A percentile compares a stretch with the other conserved stretches of the same genome.
phyloP scores from a whole-genome alignment of 2,329 filamentous ascomycete species.

The Arthroderma sp. region DNA sequence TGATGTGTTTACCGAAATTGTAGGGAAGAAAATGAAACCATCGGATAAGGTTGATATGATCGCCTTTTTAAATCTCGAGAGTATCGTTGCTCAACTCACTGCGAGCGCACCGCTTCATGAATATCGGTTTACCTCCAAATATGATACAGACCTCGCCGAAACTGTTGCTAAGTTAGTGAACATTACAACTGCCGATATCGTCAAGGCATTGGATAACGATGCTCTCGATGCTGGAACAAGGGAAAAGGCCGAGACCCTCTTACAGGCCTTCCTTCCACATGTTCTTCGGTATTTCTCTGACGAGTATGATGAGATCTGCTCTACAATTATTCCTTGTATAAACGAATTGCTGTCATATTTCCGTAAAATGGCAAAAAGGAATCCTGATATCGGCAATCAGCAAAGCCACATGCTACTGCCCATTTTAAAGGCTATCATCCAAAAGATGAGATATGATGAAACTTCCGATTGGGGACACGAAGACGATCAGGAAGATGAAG shows the following conservation, averaged over 20 bases:
- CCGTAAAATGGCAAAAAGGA: constrained; percentile 57
- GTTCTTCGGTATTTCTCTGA: constrained; percentile 91
- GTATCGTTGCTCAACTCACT: constrained; percentile 75
- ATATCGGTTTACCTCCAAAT: constrained; percentile 65
- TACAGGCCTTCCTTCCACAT: constrained; percentile 73
- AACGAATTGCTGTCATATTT: constrained; percentile 87
- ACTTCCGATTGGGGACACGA: constrained; percentile 87
- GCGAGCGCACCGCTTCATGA: constrained; percentile 68
- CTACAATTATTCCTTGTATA: constrained; percentile 82
- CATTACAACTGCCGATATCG: constrained; percentile 72
- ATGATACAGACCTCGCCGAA: constrained; percentile 92
- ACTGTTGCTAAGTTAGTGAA: constrained; percentile 93
- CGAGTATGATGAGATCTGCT: constrained; percentile 96
- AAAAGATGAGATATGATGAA: constrained; percentile 96
- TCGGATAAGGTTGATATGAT: constrained; percentile 92
- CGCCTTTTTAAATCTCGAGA: constrained; percentile 70
- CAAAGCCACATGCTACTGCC: constrained; percentile 75
- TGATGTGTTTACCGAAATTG: constrained; percentile 88
- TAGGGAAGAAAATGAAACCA: constrained; percentile 94
- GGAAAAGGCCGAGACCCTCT: constrained; percentile 63
- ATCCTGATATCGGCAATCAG: constrained; percentile 51
- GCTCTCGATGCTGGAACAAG: constrained; percentile 47
- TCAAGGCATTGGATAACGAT: constrained; percentile 68
- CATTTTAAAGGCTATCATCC: constrained; percentile 80
- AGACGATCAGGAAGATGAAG: constrained; percentile 90